A percentile compares a stretch with the other conserved stretches of the same genome.
These are phyloP conservation scores for Thalassiosira hispida DNA, from an alignment of 352 stramenopile genomes.

Conservation along the genomic window DNA sequence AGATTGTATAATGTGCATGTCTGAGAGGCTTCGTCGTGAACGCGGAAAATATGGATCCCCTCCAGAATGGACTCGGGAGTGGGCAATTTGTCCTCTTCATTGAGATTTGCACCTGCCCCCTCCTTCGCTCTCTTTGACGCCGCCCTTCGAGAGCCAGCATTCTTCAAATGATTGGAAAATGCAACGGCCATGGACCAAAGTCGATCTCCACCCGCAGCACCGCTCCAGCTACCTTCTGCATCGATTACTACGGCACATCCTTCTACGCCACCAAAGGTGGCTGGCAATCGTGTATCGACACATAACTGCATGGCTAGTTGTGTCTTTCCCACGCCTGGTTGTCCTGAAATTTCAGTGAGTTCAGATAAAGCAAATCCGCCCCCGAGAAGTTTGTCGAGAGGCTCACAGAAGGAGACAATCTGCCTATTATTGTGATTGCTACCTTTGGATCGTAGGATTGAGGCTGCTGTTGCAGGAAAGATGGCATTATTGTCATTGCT, in stretches of 20 bases:
- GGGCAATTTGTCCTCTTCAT: conserved; percentile 40
- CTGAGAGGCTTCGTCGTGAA: conserved; percentile 89
- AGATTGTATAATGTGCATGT: conserved; percentile 89
- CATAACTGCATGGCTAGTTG: conserved; percentile 84
- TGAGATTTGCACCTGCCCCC: conserved; percentile 5
- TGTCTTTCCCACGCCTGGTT: conserved; percentile 83
- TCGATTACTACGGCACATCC: conserved; percentile 87
- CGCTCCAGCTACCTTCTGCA: conserved; percentile 91
- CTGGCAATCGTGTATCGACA: conserved; percentile 73
- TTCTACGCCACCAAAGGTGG: conserved; percentile 69
- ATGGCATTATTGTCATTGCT: background rate
- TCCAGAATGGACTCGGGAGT: conserved; percentile 86
- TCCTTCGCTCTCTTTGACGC: conserved; percentile 24
- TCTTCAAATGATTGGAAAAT: conserved; percentile 86
- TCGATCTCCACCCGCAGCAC: conserved; percentile 80
- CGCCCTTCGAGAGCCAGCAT: conserved; percentile 53
- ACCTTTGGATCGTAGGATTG: conserved; percentile 32
- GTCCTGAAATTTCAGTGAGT: conserved; percentile 82
- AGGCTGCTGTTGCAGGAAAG: conserved; percentile 35
- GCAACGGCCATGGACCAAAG: conserved; percentile 87
- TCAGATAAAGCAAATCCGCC: conserved; percentile 78
- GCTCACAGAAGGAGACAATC: conserved; percentile 81
- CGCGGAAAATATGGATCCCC: conserved; percentile 80
- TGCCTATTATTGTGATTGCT: conserved; percentile 16
- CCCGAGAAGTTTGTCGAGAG: conserved; percentile 77